Evolutionary conservation across 148 eudicot species (phyloP), one percentile per base, ranked within the genome.

Genomic region (Dianthus caryophyllus): DNA sequence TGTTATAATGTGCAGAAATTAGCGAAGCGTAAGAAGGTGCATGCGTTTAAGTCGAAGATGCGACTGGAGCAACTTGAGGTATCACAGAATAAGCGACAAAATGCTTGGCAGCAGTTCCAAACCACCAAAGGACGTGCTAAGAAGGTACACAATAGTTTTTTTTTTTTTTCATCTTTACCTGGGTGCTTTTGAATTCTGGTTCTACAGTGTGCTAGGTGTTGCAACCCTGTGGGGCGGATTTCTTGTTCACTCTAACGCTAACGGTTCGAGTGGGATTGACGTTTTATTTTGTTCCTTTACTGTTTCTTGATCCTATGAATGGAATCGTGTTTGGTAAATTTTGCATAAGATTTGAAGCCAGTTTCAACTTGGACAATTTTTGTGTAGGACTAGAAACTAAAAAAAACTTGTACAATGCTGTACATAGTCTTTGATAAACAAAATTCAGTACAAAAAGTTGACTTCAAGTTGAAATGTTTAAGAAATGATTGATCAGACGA

Each of bases 41-140:
- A 94, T 69, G 81, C 96, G 24, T 94, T 94, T 31, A 94, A 94
- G 87, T 94, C 98, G 59, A 94, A 94, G 85, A 74, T 84, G 80
- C 84, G 98, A 49, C 62, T 76, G 64, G 98, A 94, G 71, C 84
- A 88, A 79, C 84, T 87, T 57, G 98, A 94, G 77, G 89, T 94
- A 48, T 73, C 92, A 48, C 98, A 94, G 71, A 90, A 94, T 76
- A 94, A 94, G 79, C 87, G 96, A 71, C 97, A 90, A 68, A 94
- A 94, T 79, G 91, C 98, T 12, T 94, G 98, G 98, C 96, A 90
- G 78, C 97, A 94, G 77, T 94, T 94, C 71, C 98, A 94, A 78
- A 90, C 80, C 17, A 80, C 91, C 22, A 94, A 94, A 84, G 96
- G 95, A 24, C 84, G 79, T 30, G 68, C 97, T 47, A 94, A 94